Conservation (phyloP, 345 rosid species). For the Lumnitzera racemosa region DNA sequence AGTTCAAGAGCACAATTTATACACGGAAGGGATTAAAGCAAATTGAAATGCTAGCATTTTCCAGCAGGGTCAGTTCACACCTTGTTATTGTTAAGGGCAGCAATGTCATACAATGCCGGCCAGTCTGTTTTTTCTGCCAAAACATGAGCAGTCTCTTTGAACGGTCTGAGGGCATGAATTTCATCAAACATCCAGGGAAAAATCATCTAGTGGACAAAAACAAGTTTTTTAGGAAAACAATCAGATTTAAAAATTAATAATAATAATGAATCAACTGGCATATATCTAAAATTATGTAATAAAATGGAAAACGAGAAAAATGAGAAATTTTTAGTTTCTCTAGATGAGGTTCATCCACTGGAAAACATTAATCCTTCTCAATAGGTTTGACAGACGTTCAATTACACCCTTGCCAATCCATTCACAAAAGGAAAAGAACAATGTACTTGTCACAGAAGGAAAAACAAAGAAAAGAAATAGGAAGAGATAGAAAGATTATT, state of each 20-base stretch:
- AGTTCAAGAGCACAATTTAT: too few relatives aligned
- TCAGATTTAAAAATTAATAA: background rate
- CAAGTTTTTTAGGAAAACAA: background rate
- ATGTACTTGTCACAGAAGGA: too few relatives aligned
- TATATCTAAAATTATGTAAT: background rate
- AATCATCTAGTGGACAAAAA: constrained; percentile 8
- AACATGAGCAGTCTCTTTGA: constrained; percentile 54
- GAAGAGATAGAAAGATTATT: too few relatives aligned
- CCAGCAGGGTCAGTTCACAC: constrained; percentile 18
- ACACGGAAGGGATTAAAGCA: too few relatives aligned
- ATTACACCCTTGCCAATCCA: too few relatives aligned
- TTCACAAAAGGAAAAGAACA: too few relatives aligned
- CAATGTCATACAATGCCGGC: constrained; percentile 57
- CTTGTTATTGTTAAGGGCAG: constrained; percentile 47
- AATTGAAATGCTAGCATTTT: background rate
- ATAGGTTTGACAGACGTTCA: too few relatives aligned
- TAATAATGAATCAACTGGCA: too few relatives aligned
- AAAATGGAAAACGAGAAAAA: background rate
- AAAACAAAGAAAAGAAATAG: too few relatives aligned
- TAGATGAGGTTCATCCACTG: too few relatives aligned
- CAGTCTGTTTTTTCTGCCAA: constrained; percentile 81
- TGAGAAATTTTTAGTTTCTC: too few relatives aligned
- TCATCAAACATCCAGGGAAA: constrained; percentile 85
- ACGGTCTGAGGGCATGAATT: constrained; percentile 59
- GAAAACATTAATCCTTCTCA: too few relatives aligned